Base-by-base conservation (phyloP, 352 stramenopile species). In the Pythium insidiosum region DNA sequence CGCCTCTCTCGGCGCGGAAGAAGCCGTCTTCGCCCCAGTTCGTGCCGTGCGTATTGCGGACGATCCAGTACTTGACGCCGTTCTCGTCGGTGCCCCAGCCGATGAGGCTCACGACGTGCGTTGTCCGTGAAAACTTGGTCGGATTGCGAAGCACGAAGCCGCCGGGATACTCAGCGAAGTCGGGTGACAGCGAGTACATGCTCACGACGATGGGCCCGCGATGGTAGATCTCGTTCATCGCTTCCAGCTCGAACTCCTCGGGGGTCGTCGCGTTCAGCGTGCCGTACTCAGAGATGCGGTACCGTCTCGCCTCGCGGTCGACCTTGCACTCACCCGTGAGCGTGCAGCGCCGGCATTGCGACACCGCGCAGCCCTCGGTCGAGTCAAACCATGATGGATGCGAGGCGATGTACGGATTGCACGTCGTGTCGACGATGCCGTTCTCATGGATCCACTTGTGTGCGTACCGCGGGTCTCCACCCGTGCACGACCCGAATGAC, bases 161-260 rank as follows among this genome's bases (percentile, higher is more conserved):
- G 31, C 90, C 92, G 19, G 76, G 86, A 71, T 97, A 97, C 33
- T 96, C 72, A 23, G 54, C 61, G 52, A 86, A 87, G 43, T 88
- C 74, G 13, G 55, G 61, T 4, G 77, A 68, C 21, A 80, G 51
- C 43, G 77, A 89, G 64, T 86, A 88, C 63, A 98, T 95, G 41
- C 80, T 95, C 56, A 95, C 92, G 38, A 95, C 85, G 43, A 98
- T 96, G 21, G 93, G 93, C 5, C 94, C 94, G 40, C 94, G 88
- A 21, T 91, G 87, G 61, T 97, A 98, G 43, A 99, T 97, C 72
- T 98, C 95, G 25, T 95, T 92, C 82, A 97, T 97, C 20, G 72
- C 76, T 28, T 85, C 69, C 23, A 85, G 56, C 44, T 87, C 63
- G 42, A 89, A 89, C 44, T 82, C 72, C 1, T 65, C 45, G 20